Evolutionary conservation across 2,329 filamentous ascomycete genomes (phyloP).

Genomic region (Phoma herbarum): DNA sequence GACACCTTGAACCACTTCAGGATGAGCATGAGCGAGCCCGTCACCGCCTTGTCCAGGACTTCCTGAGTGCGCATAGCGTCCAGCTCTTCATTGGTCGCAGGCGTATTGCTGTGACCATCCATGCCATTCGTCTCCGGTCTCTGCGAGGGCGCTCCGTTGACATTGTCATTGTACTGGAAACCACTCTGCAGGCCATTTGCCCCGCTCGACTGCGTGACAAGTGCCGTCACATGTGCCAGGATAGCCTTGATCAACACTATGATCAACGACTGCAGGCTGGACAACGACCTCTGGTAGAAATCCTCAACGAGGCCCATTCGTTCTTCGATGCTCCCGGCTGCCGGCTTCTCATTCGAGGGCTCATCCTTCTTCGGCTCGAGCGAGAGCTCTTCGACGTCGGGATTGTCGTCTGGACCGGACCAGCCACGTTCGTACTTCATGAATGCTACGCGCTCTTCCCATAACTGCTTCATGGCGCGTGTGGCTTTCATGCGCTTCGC

Average conservation of each 20-base stretch:
- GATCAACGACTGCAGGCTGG: slow-evolving; percentile 88
- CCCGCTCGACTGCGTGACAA: slow-evolving; percentile 68
- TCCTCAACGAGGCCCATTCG: slow-evolving; percentile 77
- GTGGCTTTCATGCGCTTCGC: slow-evolving; percentile 90
- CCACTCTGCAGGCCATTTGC: slow-evolving; percentile 60
- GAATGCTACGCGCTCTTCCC: slow-evolving; percentile 91
- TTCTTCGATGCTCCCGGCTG: slow-evolving; percentile 64
- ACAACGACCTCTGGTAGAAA: slow-evolving; percentile 82
- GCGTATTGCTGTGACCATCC: slow-evolving; percentile 39
- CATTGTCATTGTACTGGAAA: slow-evolving; percentile 53
- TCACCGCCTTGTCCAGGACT: slow-evolving; percentile 89
- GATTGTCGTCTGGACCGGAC: slow-evolving; percentile 64
- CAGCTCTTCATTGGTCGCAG: slow-evolving; percentile 70
- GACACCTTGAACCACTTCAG: slow-evolving; percentile 97
- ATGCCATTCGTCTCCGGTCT: slow-evolving; percentile 45
- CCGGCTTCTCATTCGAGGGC: slow-evolving; percentile 50
- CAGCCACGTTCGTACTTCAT: slow-evolving; percentile 93
- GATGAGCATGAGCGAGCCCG: slow-evolving; percentile 85
- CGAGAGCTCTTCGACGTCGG: slow-evolving; percentile 55
- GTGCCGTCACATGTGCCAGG: slow-evolving; percentile 84
- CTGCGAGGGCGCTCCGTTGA: slow-evolving; percentile 49
- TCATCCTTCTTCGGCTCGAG: slow-evolving; percentile 47
- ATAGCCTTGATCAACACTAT: slow-evolving; percentile 93
- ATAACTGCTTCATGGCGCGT: slow-evolving; percentile 88
- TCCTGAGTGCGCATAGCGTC: slow-evolving; percentile 84